phyloP scores from a whole-genome alignment of 345 rosid genomes.

The Lepidium sativum region DNA sequence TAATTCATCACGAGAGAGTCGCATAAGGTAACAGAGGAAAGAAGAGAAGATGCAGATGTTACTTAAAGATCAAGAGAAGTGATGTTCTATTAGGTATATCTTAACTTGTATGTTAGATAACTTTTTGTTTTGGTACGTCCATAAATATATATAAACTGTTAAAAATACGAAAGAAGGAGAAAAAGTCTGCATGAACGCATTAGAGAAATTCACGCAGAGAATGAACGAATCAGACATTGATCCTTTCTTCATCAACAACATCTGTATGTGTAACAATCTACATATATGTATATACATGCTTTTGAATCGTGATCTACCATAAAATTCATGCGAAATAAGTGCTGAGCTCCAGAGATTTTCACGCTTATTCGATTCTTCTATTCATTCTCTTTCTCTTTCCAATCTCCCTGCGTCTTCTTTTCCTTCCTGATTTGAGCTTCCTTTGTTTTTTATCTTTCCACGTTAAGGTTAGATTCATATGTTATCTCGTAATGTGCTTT shows the following conservation, averaged over 20 bases:
- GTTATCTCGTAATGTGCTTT: not conserved
- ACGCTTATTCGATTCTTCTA: slow-evolving; percentile 17
- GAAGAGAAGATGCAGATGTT: too few relatives aligned
- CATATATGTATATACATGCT: not conserved
- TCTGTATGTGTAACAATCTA: not conserved
- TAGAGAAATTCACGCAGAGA: slow-evolving; percentile 20
- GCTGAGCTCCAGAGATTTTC: slow-evolving; percentile 18
- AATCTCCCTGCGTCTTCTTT: not conserved
- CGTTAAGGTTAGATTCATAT: not conserved
- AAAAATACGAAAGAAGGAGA: not conserved
- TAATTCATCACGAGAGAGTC: not conserved
- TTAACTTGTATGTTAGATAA: too few relatives aligned
- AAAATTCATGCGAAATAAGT: not conserved
- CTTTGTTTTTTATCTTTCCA: not conserved
- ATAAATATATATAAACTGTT: not conserved
- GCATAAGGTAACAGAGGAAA: not conserved
- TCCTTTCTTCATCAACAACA: not conserved
- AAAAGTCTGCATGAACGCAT: slow-evolving; percentile 17
- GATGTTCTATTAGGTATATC: too few relatives aligned
- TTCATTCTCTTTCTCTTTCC: not conserved
- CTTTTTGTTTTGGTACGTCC: not conserved
- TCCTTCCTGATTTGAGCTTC: not conserved
- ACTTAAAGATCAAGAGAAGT: too few relatives aligned
- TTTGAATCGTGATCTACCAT: not conserved
- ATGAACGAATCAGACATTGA: not conserved